These are phyloP conservation scores for Camelina sativa DNA, from an alignment of 345 rosid species.

Conservation along the genomic window DNA sequence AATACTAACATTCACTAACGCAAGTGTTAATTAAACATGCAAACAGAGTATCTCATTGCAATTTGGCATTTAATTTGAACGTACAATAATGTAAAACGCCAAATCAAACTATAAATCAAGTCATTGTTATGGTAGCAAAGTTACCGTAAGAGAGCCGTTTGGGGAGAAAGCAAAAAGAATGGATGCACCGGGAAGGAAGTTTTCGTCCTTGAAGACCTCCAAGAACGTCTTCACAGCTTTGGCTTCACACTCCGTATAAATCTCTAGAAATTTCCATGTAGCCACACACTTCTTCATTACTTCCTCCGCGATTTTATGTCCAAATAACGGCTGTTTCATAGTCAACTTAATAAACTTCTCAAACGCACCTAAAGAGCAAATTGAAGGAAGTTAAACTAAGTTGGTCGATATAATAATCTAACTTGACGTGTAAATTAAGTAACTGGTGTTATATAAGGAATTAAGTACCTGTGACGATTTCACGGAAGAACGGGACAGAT, in stretches of 20 bases:
- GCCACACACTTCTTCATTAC: conserved; percentile 77
- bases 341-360: conserved; percentile 72
- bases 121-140: not conserved
- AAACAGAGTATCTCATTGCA: not conserved
- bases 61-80: too few species aligned
- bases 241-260: conserved; percentile 74
- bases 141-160: conserved; percentile 64
- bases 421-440: not conserved
- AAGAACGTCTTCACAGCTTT: conserved; percentile 65
- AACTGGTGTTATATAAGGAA: conserved; percentile 13
- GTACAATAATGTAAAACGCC: too few species aligned
- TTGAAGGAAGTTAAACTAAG: not conserved
- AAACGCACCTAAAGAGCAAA: conserved; percentile 50
- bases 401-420: too few species aligned
- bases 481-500: conserved; percentile 74
- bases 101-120: not conserved
- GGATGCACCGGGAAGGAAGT: conserved; percentile 72
- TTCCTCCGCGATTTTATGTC: conserved; percentile 68
- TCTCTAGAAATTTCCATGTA: conserved; percentile 68
- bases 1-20: not conserved
- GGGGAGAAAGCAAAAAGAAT: conserved; percentile 67
- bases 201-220: conserved; percentile 62
- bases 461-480: conserved; percentile 65
- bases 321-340: conserved; percentile 67
- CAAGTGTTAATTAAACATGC: too few species aligned